These are phyloP conservation scores for Penicillium verhagenii DNA, from an alignment of 495 filamentous ascomycete genomes.

Conservation along the genomic window DNA sequence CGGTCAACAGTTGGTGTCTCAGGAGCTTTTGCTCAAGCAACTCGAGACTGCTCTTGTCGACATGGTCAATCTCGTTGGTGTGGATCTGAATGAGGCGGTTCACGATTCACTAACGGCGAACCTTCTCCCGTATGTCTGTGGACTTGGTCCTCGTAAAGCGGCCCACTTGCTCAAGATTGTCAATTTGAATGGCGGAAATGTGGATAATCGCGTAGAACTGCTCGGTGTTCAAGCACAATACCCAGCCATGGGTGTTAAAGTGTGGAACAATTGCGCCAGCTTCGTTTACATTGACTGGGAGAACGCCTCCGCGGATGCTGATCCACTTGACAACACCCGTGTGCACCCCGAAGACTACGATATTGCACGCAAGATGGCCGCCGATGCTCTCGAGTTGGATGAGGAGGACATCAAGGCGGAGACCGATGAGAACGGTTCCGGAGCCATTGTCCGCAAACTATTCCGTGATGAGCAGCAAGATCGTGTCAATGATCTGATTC, in stretches of 20 bases:
- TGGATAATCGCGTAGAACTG: constrained; percentile 79
- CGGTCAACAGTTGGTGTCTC: constrained; percentile 81
- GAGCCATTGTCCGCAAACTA: constrained; percentile 87
- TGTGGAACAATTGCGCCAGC: constrained; percentile 96
- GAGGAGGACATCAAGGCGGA: constrained; percentile 98
- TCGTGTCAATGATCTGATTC: constrained; percentile 90
- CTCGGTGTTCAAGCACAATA: constrained; percentile 80
- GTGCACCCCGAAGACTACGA: constrained; percentile 99
- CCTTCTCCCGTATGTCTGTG: constrained; percentile 86
- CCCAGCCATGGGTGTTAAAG: constrained; percentile 80
- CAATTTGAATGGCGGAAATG: constrained; percentile 79
- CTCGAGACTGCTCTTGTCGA: constrained; percentile 95
- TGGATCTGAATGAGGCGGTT: constrained; percentile 90
- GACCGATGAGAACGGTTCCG: constrained; percentile 79
- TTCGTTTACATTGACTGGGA: constrained; percentile 90
- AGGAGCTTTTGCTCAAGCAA: constrained; percentile 79
- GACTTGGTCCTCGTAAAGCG: constrained; percentile 90
- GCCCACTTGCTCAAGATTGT: constrained; percentile 84
- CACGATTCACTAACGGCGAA: constrained; percentile 75
- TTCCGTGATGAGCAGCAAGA: constrained; percentile 89
- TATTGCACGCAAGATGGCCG: constrained; percentile 94
- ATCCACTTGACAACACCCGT: constrained; percentile 93
- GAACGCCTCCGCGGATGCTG: constrained; percentile 68
- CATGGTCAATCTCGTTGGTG: constrained; percentile 94
- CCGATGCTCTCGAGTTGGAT: constrained; percentile 91